These are phyloP conservation scores for Lactarius deliciosus DNA, from an alignment of 768 basidiomycete genomes.

Conservation along the genomic window DNA sequence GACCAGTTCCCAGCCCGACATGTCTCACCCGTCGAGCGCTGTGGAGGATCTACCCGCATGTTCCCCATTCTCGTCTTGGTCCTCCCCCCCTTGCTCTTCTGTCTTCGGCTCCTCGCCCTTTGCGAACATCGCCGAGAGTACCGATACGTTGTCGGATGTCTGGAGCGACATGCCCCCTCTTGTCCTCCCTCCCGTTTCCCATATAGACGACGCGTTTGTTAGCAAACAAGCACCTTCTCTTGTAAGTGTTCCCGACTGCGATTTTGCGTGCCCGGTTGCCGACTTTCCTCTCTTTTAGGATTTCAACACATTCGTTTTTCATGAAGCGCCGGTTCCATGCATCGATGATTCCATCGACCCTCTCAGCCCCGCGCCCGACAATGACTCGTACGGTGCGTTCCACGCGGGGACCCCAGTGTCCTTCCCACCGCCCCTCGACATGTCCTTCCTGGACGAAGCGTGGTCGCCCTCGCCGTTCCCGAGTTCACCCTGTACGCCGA, in stretches of 20 bases:
- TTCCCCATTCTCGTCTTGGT: background rate
- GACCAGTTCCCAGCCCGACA: slow-evolving; percentile 28
- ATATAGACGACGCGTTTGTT: slow-evolving; percentile 14
- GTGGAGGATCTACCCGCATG: background rate
- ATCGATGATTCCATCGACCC: slow-evolving; percentile 29
- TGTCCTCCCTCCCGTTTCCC: slow-evolving; percentile 20
- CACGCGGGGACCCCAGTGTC: slow-evolving; percentile 9
- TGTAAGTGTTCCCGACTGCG: slow-evolving; percentile 18
- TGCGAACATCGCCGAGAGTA: slow-evolving; percentile 12
- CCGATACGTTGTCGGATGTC: slow-evolving; percentile 8
- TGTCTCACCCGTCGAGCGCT: slow-evolving; percentile 20
- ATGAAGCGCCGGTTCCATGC: slow-evolving; percentile 23
- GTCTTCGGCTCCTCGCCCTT: slow-evolving; percentile 18
- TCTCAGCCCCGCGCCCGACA: slow-evolving; percentile 17
- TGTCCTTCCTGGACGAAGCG: slow-evolving; percentile 22
- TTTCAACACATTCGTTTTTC: slow-evolving; percentile 31
- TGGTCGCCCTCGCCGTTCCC: slow-evolving; percentile 24
- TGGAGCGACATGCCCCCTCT: slow-evolving; percentile 30
- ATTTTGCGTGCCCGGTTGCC: background rate
- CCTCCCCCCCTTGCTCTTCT: background rate
- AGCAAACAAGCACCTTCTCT: slow-evolving; percentile 25
- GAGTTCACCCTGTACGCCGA: slow-evolving; percentile 24
- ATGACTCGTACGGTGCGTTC: slow-evolving; percentile 14
- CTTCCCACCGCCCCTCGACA: slow-evolving; percentile 18
- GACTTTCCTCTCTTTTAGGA: slow-evolving; percentile 13